Percentiles rank a stretch among this genome's conserved stretches.
Evolutionary conservation across 1,139 yeast genomes (phyloP).

Genomic region (Nakaseomyces kungkrabaensis): DNA sequence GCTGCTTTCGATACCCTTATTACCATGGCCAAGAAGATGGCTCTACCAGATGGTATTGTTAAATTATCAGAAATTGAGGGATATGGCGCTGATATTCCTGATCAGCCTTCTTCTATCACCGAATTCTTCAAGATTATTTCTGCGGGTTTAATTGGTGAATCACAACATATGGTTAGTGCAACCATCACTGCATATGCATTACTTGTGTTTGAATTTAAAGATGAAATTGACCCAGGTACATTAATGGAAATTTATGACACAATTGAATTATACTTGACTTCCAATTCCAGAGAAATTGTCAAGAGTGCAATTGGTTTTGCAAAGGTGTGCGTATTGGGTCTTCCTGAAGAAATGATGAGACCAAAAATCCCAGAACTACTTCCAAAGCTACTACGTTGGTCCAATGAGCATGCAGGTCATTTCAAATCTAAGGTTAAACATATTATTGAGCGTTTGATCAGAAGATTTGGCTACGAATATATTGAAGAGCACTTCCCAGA

Average conservation of each 20-base stretch:
- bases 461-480: constrained; percentile 79
- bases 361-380: constrained; percentile 58
- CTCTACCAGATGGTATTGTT: constrained; percentile 46
- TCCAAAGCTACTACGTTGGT: constrained; percentile 75
- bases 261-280: constrained; percentile 80
- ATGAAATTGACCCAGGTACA: constrained; percentile 43
- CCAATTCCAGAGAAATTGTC: constrained; percentile 86
- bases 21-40: constrained; percentile 72
- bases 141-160: constrained; percentile 91
- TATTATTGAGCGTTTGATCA: constrained; percentile 77
- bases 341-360: constrained; percentile 71
- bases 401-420: constrained; percentile 92
- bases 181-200: constrained; percentile 87
- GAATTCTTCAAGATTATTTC: constrained; percentile 89
- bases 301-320: constrained; percentile 91
- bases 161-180: constrained; percentile 94
- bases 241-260: constrained; percentile 75
- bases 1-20: constrained; percentile 68
- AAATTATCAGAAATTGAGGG: constrained; percentile 60
- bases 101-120: constrained; percentile 49
- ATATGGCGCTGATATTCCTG: constrained; percentile 51
- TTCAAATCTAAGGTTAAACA: constrained; percentile 89
- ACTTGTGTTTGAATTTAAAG: constrained; percentile 76
- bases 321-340: constrained; percentile 75
- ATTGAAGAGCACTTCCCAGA: constrained; percentile 80